phyloP scores from a whole-genome alignment of 23 red algal species.

The Gracilariopsis chorda region DNA sequence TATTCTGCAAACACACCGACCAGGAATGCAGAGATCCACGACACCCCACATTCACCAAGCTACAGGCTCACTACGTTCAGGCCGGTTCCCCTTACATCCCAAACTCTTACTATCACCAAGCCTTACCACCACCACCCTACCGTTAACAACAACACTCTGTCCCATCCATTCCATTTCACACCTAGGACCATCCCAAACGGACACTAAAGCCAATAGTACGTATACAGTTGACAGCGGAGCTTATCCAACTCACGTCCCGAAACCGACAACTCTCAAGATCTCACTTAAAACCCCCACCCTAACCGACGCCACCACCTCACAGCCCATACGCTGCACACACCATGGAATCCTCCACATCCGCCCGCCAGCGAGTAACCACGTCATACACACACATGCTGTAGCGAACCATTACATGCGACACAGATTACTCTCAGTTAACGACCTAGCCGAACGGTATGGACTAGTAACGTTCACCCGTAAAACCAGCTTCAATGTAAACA shows the following conservation, averaged over 20 bases:
- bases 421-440: background rate
- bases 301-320: background rate
- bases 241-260: no score
- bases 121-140: background rate
- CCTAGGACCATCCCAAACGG: no score
- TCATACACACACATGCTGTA: background rate
- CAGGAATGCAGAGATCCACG: background rate
- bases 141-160: no score
- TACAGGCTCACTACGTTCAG: background rate
- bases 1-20: background rate
- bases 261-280: no score
- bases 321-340: background rate
- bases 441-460: background rate
- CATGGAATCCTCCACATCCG: background rate
- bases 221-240: no score
- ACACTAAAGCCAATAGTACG: no score
- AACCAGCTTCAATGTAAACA: background rate
- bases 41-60: background rate
- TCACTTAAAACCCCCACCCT: background rate
- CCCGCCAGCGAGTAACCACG: no score
- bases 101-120: background rate
- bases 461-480: background rate
- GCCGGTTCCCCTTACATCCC: background rate
- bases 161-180: background rate
- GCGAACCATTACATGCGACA: background rate